A percentile compares a stretch with the other conserved stretches of the same genome.
phyloP scores from a whole-genome alignment of 768 basidiomycete species.

The Mrakia blollopis region DNA sequence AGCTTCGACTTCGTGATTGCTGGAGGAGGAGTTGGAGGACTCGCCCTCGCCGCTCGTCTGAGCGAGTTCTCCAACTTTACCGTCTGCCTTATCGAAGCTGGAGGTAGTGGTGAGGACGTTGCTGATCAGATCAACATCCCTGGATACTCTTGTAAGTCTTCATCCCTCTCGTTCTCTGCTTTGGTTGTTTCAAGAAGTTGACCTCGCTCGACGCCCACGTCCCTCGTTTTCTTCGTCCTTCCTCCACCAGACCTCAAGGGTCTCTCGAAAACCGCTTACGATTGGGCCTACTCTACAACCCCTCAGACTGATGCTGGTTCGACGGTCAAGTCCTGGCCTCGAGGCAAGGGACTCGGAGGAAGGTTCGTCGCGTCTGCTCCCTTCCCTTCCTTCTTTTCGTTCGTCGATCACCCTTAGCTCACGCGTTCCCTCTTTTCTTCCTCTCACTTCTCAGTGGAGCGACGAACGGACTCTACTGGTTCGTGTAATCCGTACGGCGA shows the following conservation, averaged over 20 bases:
- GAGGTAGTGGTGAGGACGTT: constrained; percentile 7
- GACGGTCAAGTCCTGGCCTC: constrained; percentile 25
- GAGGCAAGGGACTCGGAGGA: constrained; percentile 65
- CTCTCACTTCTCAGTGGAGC: constrained; percentile 47
- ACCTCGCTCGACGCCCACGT: neutral
- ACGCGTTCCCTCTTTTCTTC: neutral
- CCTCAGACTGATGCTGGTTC: constrained; percentile 24
- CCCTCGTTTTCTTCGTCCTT: neutral
- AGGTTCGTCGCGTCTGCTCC: constrained; percentile 35
- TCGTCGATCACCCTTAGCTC: neutral
- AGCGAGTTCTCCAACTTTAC: constrained; percentile 28
- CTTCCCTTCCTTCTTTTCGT: neutral
- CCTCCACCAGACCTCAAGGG: constrained; percentile 21
- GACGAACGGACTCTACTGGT: constrained; percentile 63
- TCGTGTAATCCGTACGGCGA: neutral
- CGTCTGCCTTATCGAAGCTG: constrained; percentile 29
- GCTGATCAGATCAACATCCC: constrained; percentile 27
- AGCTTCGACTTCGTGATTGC: constrained; percentile 32
- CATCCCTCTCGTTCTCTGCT: too few species aligned
- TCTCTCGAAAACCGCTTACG: constrained; percentile 17
- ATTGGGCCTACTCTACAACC: constrained; percentile 37
- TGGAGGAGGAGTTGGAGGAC: constrained; percentile 29
- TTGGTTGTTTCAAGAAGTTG: neutral
- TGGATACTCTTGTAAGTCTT: constrained; percentile 22
- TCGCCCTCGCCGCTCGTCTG: constrained; percentile 29